Conservation (phyloP, 495 filamentous ascomycete species). For the Lasiosphaeriaceae sp. region DNA sequence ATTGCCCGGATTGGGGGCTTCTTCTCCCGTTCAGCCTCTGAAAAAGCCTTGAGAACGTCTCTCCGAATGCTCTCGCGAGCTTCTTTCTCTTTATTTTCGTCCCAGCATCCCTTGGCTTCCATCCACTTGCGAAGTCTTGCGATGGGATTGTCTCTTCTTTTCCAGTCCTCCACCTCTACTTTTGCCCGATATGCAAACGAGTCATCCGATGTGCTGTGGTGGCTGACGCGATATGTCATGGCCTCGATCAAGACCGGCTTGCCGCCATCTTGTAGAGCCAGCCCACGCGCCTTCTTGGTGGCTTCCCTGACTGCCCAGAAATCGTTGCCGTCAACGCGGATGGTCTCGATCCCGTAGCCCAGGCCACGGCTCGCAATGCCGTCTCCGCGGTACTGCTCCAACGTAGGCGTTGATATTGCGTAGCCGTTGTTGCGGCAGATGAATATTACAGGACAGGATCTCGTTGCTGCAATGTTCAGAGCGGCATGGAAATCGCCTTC, state of each 20-base stretch:
- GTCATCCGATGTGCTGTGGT: slow-evolving; percentile 98
- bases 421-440: slow-evolving; percentile 98
- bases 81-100: slow-evolving; percentile 77
- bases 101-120: slow-evolving; percentile 75
- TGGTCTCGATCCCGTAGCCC: slow-evolving; percentile 95
- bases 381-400: slow-evolving; percentile 96
- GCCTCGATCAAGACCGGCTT: slow-evolving; percentile 86
- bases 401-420: slow-evolving; percentile 88
- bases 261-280: slow-evolving; percentile 74
- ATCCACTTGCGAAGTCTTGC: slow-evolving; percentile 89
- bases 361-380: slow-evolving; percentile 93
- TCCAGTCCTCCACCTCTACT: slow-evolving; percentile 98
- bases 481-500: slow-evolving; percentile 98
- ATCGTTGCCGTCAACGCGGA: slow-evolving; percentile 95
- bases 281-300: slow-evolving; percentile 69
- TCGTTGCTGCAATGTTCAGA: slow-evolving; percentile 91
- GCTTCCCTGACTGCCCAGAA: slow-evolving; percentile 90
- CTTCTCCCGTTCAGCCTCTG: slow-evolving; percentile 83
- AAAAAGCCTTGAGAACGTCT: slow-evolving; percentile 79
- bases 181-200: slow-evolving; percentile 92
- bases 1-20: slow-evolving; percentile 73
- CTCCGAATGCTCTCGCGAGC: slow-evolving; percentile 62
- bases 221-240: slow-evolving; percentile 95
- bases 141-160: slow-evolving; percentile 90
- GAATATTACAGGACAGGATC: slow-evolving; percentile 88